Evolutionary conservation across 1,284 basidiomycete species (phyloP).

Genomic region (Tylopilus orsonianus): DNA sequence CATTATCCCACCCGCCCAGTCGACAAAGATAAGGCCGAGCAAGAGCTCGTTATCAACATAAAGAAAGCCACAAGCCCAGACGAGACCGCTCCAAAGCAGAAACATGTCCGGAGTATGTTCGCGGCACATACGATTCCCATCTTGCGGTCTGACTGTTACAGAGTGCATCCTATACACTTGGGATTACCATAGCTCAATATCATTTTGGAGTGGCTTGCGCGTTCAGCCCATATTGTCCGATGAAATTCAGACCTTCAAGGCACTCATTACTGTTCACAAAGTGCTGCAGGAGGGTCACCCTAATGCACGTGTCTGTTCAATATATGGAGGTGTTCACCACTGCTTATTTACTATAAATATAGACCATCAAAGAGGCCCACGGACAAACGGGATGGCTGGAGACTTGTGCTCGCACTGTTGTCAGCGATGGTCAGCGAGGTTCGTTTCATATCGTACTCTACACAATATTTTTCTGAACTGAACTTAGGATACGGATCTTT

Average conservation of each 20-base stretch:
- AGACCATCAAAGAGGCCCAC: constrained; percentile 95
- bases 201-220: constrained; percentile 93
- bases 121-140: constrained; percentile 1
- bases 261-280: constrained; percentile 94
- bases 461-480: constrained; percentile 5
- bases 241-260: constrained; percentile 96
- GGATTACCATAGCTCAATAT: constrained; percentile 97
- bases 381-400: constrained; percentile 96
- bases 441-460: constrained; percentile 15
- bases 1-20: constrained; percentile 95
- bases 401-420: constrained; percentile 88
- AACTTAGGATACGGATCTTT: constrained; percentile 81
- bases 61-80: constrained; percentile 96
- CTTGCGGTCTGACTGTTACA: constrained; percentile 36
- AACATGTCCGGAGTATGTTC: constrained; percentile 90
- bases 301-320: constrained; percentile 54
- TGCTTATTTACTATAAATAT: constrained; percentile 19
- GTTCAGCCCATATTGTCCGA: constrained; percentile 94
- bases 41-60: constrained; percentile 88
- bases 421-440: constrained; percentile 80
- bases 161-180: constrained; percentile 97
- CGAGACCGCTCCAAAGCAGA: constrained; percentile 93
- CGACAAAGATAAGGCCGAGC: constrained; percentile 94
- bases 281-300: constrained; percentile 95
- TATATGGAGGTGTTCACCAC: constrained; percentile 1